A percentile compares a stretch with the other conserved stretches of the same genome.
Conservation (phyloP, 1,284 basidiomycete genomes). For the Moniliophthora roreri region DNA sequence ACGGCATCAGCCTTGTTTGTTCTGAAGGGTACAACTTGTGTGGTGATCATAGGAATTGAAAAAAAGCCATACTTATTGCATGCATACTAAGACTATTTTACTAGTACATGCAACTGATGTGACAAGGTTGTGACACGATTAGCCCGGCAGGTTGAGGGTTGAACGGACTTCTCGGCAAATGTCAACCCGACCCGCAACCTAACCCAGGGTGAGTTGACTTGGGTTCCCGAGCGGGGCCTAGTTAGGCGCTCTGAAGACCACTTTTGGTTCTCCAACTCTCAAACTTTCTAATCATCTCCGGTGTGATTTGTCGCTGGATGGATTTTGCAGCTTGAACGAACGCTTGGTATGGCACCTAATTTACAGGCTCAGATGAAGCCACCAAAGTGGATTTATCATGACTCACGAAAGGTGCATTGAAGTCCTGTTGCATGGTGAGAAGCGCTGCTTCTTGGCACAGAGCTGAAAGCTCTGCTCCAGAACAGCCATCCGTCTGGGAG, state of each 20-base stretch:
- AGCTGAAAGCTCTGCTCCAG: slow-evolving; percentile 91
- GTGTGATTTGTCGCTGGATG: slow-evolving; percentile 85
- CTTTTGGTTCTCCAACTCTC: slow-evolving; percentile 55
- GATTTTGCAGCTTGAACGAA: slow-evolving; percentile 76
- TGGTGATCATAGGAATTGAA: too few relatives aligned
- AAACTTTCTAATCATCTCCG: slow-evolving; percentile 74
- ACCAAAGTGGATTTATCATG: neutral
- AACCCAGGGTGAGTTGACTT: too few relatives aligned
- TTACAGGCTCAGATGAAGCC: neutral
- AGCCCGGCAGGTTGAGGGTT: too few relatives aligned
- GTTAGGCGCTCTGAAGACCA: slow-evolving; percentile 23
- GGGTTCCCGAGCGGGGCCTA: too few relatives aligned
- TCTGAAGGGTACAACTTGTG: too few relatives aligned
- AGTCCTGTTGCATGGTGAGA: slow-evolving; percentile 84
- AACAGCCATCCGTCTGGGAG: slow-evolving; percentile 87
- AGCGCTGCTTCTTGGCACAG: slow-evolving; percentile 97
- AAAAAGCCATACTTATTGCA: too few relatives aligned
- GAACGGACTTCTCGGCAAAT: too few relatives aligned
- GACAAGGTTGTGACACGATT: too few relatives aligned
- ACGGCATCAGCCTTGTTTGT: too few relatives aligned
- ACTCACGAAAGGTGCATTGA: slow-evolving; percentile 75
- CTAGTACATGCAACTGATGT: too few relatives aligned
- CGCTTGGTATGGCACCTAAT: slow-evolving; percentile 77
- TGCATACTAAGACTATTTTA: too few relatives aligned
- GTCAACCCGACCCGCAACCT: too few relatives aligned